Base-by-base conservation (phyloP, 371 early-diverging fungal species). In the Fennellomyces sp. region DNA sequence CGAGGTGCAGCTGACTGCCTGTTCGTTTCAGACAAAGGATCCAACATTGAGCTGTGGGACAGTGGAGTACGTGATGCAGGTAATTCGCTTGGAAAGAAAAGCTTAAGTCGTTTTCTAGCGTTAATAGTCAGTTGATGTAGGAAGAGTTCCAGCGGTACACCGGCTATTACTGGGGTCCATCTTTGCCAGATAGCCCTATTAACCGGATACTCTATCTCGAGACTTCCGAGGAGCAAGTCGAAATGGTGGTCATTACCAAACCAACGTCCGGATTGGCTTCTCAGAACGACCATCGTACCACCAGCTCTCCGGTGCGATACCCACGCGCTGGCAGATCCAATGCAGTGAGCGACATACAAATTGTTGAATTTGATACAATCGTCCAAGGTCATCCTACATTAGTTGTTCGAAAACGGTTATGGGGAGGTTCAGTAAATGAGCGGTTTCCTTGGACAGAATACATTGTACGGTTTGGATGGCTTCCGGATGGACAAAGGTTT, bases 371-470 rank as follows among this genome's bases (percentile, higher is more conserved):
- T 66, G 57, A 51, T 17, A 13, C 57, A 0, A 25, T 53, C 8
- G 54, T 15, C 39, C 36, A 15, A 36, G 49, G 12, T 10, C 39
- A 21, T 12, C 33, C 47, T 1, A 52, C 35, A 8, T 51, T 13
- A 2, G 72, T 73, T n/a, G 56, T 74, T n/a, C 73, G 76, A 30
- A 81, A 78, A 60, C 67, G 80, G 21, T 68, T 88, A 13, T 82
- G 80, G 78, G 57, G 53, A 15, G 54, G 69, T 1, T 58, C 72
- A 8, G 52, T 90, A 10, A 65, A 75, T 49, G 52, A 64, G 17
- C 33, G 75, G 39, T 91, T 86, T 50, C 88, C 92, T 8, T 91
- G 94, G 92, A 55, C 77, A 29, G 92, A 91, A 65, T 93, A 93
- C 59, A 84, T 90, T 38, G 86, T 86, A 10, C 77, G 94, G 21